Evolutionary conservation across 495 filamentous ascomycete species (phyloP).

Genomic region (Podospora sp.): DNA sequence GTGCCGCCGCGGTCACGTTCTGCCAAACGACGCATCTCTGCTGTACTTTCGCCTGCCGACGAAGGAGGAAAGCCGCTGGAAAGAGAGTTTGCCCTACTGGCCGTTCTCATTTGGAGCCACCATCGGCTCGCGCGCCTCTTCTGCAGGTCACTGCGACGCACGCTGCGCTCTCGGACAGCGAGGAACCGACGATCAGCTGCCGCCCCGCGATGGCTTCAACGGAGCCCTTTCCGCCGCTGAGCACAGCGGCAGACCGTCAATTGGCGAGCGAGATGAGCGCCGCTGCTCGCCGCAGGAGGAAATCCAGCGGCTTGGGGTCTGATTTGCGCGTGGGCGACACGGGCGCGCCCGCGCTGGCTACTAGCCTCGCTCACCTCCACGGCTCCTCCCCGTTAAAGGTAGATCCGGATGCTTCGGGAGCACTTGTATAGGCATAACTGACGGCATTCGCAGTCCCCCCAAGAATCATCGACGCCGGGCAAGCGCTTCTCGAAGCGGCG

Average conservation of each 20-base stretch:
- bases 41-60: neutral
- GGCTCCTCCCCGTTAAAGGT: conserved; percentile 27
- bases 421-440: neutral
- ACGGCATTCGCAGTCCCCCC: neutral
- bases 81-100: neutral
- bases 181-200: neutral
- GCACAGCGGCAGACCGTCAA: conserved; percentile 46
- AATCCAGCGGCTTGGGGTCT: conserved; percentile 49
- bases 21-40: neutral
- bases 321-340: conserved; percentile 53
- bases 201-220: conserved; percentile 11
- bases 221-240: conserved; percentile 53
- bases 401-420: conserved; percentile 2
- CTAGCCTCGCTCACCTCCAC: conserved; percentile 43
- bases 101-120: neutral
- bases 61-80: neutral
- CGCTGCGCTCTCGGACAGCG: conserved; percentile 1
- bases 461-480: conserved; percentile 36
- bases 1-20: neutral
- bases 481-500: conserved; percentile 57
- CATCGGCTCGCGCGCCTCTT: neutral
- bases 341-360: conserved; percentile 48
- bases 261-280: conserved; percentile 32
- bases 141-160: neutral
- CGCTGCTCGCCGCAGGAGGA: conserved; percentile 48